Evolutionary conservation across 441 rosid genomes (phyloP).

Genomic region (Gossypium davidsonii): DNA sequence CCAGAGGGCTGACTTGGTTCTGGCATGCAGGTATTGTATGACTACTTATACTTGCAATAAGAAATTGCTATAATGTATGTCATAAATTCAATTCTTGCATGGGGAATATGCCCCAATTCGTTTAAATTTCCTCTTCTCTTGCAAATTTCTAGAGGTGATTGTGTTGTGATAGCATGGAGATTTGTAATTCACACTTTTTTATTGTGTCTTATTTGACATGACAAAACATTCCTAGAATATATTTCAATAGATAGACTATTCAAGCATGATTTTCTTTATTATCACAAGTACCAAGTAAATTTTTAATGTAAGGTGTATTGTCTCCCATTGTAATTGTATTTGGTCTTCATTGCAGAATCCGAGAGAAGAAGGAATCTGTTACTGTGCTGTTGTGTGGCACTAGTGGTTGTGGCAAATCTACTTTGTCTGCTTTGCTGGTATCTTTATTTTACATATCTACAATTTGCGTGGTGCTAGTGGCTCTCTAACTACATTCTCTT

Average conservation of each 20-base stretch:
- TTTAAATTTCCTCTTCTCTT: slow-evolving; percentile 3
- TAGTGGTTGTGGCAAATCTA: slow-evolving; percentile 98
- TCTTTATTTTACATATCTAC: slow-evolving; percentile 13
- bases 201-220: neutral
- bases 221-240: neutral
- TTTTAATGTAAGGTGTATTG: neutral
- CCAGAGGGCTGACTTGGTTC: slow-evolving; percentile 85
- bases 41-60: slow-evolving; percentile 6
- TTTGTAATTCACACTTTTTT: neutral
- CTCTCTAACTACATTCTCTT: neutral
- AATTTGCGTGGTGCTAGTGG: neutral
- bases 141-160: neutral
- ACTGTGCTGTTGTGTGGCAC: slow-evolving; percentile 95
- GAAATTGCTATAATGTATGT: neutral
- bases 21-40: slow-evolving; percentile 81
- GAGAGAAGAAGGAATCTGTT: slow-evolving; percentile 93
- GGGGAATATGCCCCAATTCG: slow-evolving; percentile 16
- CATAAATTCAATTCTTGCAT: neutral
- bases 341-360: slow-evolving; percentile 51
- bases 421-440: slow-evolving; percentile 97
- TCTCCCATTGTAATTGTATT: neutral
- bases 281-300: neutral
- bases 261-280: neutral
- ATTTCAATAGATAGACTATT: neutral
- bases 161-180: neutral